These are phyloP conservation scores for Suaeda aralocaspica DNA, from an alignment of 148 eudicot species.

Conservation along the genomic window DNA sequence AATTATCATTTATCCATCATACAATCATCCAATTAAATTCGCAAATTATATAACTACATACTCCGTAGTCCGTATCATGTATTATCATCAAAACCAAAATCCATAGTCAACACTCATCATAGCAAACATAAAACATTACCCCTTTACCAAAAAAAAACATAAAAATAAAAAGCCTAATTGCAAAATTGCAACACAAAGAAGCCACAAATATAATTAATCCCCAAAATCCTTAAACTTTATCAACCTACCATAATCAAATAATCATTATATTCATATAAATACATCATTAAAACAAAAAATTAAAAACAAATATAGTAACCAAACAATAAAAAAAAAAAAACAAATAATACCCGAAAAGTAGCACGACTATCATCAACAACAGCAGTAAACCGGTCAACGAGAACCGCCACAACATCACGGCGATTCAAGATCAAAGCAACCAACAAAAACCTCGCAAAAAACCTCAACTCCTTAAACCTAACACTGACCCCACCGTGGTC, in stretches of 20 bases:
- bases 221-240: not conserved
- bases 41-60: no score
- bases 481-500: slow-evolving; percentile 44
- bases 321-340: not conserved
- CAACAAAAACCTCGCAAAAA: slow-evolving; percentile 78
- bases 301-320: not conserved
- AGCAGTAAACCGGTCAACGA: slow-evolving; percentile 58
- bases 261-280: no score
- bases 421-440: slow-evolving; percentile 75
- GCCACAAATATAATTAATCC: not conserved
- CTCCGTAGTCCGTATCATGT: not conserved
- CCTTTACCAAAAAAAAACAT: no score
- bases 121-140: not conserved
- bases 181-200: slow-evolving; percentile 5
- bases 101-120: not conserved
- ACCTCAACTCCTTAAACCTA: slow-evolving; percentile 91
- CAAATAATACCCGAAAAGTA: slow-evolving; percentile 45
- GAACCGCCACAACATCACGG: slow-evolving; percentile 46
- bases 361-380: slow-evolving; percentile 64
- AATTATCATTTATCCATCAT: not conserved
- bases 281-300: not conserved
- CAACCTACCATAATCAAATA: not conserved
- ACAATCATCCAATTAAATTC: no score
- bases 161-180: not conserved
- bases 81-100: not conserved